Conservation (phyloP, 2,329 filamentous ascomycete species). For the Cytospora piceicola region DNA sequence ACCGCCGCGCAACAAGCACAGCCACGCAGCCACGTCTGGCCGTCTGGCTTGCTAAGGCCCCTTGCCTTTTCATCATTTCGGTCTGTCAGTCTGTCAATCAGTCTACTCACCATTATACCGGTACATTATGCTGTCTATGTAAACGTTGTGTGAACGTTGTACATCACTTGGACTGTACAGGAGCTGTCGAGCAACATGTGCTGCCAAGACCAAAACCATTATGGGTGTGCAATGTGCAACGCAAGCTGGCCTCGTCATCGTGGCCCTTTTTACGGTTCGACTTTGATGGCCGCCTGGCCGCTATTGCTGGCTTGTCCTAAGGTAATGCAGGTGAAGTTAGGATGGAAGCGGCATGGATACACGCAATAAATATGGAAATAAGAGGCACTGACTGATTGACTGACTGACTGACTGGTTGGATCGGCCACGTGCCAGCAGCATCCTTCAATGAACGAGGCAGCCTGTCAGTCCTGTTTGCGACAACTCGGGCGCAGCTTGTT, state of each 20-base stretch:
- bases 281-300: constrained; percentile 1
- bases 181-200: not conserved
- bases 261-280: not conserved
- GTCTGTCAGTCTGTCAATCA: not conserved
- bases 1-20: not conserved
- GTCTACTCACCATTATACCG: too few relatives aligned
- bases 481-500: not conserved
- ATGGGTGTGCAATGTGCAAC: not conserved
- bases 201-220: not conserved
- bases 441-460: too few relatives aligned
- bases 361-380: not conserved
- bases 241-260: constrained; percentile 2
- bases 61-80: not conserved
- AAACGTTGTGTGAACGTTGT: too few relatives aligned
- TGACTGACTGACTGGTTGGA: not conserved
- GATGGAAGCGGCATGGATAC: too few relatives aligned
- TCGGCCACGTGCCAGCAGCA: too few relatives aligned
- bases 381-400: not conserved
- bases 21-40: not conserved
- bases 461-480: not conserved
- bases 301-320: not conserved
- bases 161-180: not conserved
- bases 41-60: not conserved
- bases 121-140: too few relatives aligned
- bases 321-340: not conserved